A percentile compares a stretch with the other conserved stretches of the same genome.
Evolutionary conservation across 192 early-diverging fungal species (phyloP).

Genomic region (Oehlia diaphana): DNA sequence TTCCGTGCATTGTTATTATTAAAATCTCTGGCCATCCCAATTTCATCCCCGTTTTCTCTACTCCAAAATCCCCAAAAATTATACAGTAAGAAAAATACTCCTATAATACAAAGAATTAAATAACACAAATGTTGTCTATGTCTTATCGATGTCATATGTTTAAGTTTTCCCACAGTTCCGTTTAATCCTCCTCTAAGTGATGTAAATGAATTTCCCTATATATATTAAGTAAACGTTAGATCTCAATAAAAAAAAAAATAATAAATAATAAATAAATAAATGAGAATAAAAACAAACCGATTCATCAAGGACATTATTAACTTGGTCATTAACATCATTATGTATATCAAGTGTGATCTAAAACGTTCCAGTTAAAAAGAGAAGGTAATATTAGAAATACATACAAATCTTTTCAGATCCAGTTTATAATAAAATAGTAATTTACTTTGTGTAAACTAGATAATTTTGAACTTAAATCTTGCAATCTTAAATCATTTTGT

Average conservation of each 20-base stretch:
- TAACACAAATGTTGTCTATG: constrained; percentile 8
- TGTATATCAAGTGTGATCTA: constrained; percentile 52
- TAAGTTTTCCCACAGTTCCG: background rate
- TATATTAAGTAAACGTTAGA: background rate
- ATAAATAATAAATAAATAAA: background rate
- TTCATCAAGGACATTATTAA: constrained; percentile 38
- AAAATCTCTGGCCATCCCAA: background rate
- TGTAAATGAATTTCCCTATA: constrained; percentile 9
- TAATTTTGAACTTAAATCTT: constrained; percentile 44
- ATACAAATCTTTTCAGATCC: too few species aligned
- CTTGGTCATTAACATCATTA: constrained; percentile 44
- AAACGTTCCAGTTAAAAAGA: background rate
- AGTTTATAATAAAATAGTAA: background rate
- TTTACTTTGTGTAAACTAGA: constrained; percentile 47
- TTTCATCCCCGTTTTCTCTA: background rate
- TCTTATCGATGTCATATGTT: constrained; percentile 22
- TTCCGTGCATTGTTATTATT: background rate
- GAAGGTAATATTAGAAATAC: too few species aligned
- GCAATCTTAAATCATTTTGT: constrained; percentile 45
- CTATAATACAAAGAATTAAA: background rate
- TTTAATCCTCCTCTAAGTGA: background rate
- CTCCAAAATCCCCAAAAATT: background rate
- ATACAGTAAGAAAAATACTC: constrained; percentile 17
- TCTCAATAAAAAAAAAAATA: background rate
- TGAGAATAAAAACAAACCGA: constrained; percentile 30